phyloP scores from a whole-genome alignment of 2,329 filamentous ascomycete species.

The Aspergillus unguis region DNA sequence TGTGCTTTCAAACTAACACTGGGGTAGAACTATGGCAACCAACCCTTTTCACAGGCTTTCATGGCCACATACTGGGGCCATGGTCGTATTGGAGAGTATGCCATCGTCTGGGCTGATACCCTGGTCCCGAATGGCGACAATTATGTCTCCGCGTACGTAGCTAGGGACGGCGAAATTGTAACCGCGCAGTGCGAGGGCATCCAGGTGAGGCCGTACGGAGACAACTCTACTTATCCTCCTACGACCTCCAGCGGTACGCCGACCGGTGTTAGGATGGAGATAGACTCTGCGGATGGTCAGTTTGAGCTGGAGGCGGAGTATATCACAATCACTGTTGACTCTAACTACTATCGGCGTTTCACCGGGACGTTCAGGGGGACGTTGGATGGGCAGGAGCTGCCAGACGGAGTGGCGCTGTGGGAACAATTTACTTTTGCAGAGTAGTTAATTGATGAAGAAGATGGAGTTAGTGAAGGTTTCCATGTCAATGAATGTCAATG shows the following conservation, averaged over 20 bases:
- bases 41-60: background rate
- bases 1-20: background rate
- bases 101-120: background rate
- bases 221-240: constrained; percentile 1
- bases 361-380: background rate
- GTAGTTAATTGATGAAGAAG: background rate
- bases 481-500: background rate
- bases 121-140: background rate
- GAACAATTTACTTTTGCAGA: background rate
- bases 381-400: background rate
- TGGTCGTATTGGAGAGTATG: background rate
- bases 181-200: background rate
- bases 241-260: background rate
- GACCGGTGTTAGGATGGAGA: background rate
- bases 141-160: background rate
- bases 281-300: background rate
- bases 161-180: background rate
- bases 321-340: background rate
- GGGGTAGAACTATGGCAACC: background rate
- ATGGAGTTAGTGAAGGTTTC: background rate
- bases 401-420: constrained; percentile 1
- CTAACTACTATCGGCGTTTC: background rate
- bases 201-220: background rate
- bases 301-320: background rate
- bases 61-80: background rate